Conservation (phyloP, 177 flowering plant species). For the Vitis hybrid region DNA sequence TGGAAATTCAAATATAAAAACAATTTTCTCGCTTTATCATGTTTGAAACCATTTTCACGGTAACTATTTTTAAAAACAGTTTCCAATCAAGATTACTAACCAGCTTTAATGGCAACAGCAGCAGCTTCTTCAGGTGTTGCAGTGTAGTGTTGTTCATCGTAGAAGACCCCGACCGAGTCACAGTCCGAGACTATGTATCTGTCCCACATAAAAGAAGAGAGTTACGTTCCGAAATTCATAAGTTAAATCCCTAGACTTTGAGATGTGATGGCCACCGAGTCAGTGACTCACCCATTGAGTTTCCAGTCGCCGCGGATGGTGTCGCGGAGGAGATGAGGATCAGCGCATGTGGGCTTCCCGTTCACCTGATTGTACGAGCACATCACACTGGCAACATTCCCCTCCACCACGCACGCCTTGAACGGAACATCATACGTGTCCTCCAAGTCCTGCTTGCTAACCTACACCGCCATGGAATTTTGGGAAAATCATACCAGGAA, state of each 20-base stretch:
- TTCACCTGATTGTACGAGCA: conserved; percentile 80
- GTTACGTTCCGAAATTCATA: neutral
- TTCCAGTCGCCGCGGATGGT: conserved; percentile 67
- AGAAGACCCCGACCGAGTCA: conserved; percentile 39
- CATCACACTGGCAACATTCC: conserved; percentile 77
- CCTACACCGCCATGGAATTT: conserved; percentile 31
- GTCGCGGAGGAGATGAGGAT: conserved; percentile 52
- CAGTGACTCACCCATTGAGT: conserved; percentile 53
- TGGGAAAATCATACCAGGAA: too few relatives aligned
- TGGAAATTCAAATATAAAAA: too few relatives aligned
- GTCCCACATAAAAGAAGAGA: neutral
- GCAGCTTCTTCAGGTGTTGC: conserved; percentile 32
- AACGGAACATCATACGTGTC: conserved; percentile 72
- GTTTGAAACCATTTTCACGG: too few relatives aligned
- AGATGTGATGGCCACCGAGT: neutral
- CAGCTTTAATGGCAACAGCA: conserved; percentile 22
- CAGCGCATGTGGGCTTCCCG: conserved; percentile 82
- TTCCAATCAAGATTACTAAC: neutral
- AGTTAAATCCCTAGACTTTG: neutral
- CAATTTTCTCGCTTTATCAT: too few relatives aligned
- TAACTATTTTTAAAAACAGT: too few relatives aligned
- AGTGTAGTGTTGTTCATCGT: conserved; percentile 23
- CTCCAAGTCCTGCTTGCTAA: conserved; percentile 61
- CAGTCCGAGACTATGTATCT: conserved; percentile 58
- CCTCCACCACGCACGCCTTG: conserved; percentile 66